Evolutionary conservation across 108 stramenopile species (phyloP).

Genomic region (Nitzschia palea): DNA sequence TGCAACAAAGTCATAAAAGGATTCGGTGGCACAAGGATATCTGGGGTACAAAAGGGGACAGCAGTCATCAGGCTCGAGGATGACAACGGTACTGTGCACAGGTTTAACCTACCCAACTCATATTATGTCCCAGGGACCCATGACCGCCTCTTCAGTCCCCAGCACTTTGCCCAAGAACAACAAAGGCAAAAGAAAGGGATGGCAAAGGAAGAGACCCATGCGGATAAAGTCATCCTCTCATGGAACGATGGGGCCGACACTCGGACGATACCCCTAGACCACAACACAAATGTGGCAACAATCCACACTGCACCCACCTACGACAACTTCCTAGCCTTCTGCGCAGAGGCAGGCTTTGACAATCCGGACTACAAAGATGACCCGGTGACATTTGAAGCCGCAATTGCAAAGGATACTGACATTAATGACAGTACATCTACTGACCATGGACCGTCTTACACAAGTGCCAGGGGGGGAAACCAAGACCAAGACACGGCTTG

Average conservation of each 20-base stretch:
- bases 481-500: not conserved
- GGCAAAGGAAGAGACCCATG: not conserved
- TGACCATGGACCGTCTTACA: not conserved
- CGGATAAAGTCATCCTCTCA: not conserved
- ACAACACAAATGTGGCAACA: not conserved
- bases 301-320: not conserved
- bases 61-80: conserved; percentile 25
- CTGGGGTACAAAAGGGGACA: not conserved
- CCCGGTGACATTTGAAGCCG: not conserved
- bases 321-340: conserved; percentile 1
- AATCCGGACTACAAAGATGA: not conserved
- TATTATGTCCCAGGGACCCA: conserved; percentile 25
- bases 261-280: not conserved
- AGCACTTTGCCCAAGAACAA: conserved; percentile 44
- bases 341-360: not conserved
- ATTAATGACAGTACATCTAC: not conserved
- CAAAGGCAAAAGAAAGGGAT: not conserved
- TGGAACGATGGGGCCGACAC: not conserved
- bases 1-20: conserved; percentile 1
- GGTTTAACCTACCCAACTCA: conserved; percentile 34
- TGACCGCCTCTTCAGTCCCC: conserved; percentile 33
- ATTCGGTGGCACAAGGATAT: conserved; percentile 6
- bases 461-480: not conserved
- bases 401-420: not conserved
- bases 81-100: conserved; percentile 31